Evolutionary conservation across 2,329 filamentous ascomycete genomes (phyloP).

Genomic region (Diaporthe citri): DNA sequence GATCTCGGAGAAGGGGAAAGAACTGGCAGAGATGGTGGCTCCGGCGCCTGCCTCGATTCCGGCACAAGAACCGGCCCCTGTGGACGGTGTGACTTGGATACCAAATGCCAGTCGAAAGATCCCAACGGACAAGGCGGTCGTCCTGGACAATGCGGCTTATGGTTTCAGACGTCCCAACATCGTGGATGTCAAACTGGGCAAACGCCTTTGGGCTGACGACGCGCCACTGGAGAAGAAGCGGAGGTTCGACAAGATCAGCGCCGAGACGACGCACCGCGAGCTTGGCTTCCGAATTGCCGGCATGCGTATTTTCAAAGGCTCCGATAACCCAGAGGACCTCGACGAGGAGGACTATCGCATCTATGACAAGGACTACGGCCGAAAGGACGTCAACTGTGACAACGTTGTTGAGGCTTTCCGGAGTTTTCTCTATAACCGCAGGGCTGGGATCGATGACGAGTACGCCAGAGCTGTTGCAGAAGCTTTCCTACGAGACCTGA

Average conservation of each 20-base stretch:
- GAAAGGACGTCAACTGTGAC: constrained; percentile 62
- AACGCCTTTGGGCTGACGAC: constrained; percentile 86
- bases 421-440: constrained; percentile 69
- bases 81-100: constrained; percentile 55
- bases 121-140: constrained; percentile 82
- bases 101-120: constrained; percentile 71
- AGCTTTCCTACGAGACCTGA: constrained; percentile 66
- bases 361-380: constrained; percentile 75
- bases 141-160: constrained; percentile 85
- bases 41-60: constrained; percentile 26
- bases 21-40: constrained; percentile 41
- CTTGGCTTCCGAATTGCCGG: constrained; percentile 75
- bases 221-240: constrained; percentile 70
- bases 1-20: constrained; percentile 31
- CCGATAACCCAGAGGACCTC: constrained; percentile 62
- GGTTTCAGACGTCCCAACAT: constrained; percentile 91
- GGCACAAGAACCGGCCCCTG: constrained; percentile 24
- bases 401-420: constrained; percentile 68
- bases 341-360: constrained; percentile 68
- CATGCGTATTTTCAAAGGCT: constrained; percentile 73
- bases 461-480: constrained; percentile 67
- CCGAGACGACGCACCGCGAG: constrained; percentile 70
- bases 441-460: constrained; percentile 70
- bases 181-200: constrained; percentile 91
- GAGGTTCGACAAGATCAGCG: constrained; percentile 70